A percentile compares a stretch with the other conserved stretches of the same genome.
Conservation (phyloP, 306 rosid genomes). For the Morella rubra region DNA sequence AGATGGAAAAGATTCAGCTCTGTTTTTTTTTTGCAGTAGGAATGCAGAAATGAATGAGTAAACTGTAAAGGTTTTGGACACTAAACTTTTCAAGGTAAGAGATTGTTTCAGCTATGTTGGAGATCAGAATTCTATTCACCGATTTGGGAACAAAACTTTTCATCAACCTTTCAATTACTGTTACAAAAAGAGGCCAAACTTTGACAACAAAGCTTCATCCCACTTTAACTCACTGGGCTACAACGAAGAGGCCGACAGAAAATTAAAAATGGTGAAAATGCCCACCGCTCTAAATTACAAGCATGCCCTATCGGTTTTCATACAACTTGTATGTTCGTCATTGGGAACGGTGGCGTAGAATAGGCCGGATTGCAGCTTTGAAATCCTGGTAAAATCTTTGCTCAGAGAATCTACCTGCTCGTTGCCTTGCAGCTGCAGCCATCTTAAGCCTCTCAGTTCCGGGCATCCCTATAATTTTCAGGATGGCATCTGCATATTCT, state of each 20-base stretch:
- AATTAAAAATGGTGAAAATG: neutral
- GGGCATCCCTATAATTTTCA: conserved; percentile 57
- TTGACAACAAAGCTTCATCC: neutral
- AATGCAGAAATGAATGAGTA: no score
- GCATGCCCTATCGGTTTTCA: neutral
- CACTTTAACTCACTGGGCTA: neutral
- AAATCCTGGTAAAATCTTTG: conserved; percentile 78
- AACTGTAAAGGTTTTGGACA: no score
- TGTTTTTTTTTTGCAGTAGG: no score
- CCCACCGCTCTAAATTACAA: conserved; percentile 15
- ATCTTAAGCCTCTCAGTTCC: conserved; percentile 60
- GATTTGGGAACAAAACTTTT: neutral
- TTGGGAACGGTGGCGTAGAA: conserved; percentile 36
- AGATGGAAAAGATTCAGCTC: no score
- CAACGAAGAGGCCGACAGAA: neutral
- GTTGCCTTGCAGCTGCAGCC: conserved; percentile 82
- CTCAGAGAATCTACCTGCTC: conserved; percentile 84
- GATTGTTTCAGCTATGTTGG: neutral
- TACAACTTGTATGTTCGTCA: conserved; percentile 30
- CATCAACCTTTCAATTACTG: no score
- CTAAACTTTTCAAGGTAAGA: no score
- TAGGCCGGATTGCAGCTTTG: conserved; percentile 63
- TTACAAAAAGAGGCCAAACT: neutral
- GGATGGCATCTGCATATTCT: conserved; percentile 85
- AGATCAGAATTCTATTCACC: neutral